phyloP scores from a whole-genome alignment of 1,139 yeast genomes.

The Candida sp. region DNA sequence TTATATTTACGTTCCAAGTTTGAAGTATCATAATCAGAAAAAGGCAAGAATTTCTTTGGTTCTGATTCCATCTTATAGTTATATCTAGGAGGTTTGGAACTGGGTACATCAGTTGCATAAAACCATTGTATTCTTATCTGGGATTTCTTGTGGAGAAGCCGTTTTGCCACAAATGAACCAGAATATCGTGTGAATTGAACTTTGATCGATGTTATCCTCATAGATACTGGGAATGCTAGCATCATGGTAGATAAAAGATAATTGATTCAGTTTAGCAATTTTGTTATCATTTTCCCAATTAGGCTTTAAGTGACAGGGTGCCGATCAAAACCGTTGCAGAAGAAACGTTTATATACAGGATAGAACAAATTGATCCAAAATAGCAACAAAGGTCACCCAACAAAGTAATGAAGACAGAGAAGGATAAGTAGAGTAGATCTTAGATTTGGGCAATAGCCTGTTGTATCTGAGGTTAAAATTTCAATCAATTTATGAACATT shows the following conservation, averaged over 20 bases:
- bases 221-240: no score
- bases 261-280: no score
- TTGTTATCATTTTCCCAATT: neutral
- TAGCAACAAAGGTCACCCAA: no score
- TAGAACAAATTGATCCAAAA: no score
- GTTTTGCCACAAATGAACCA: neutral
- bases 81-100: constrained; percentile 60
- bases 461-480: no score
- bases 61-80: constrained; percentile 42
- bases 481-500: no score
- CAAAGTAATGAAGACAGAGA: no score
- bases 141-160: neutral
- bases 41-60: constrained; percentile 65
- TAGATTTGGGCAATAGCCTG: no score
- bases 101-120: constrained; percentile 78
- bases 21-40: constrained; percentile 59
- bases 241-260: no score
- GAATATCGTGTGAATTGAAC: neutral
- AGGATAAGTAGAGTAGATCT: no score
- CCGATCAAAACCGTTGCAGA: no score
- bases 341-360: no score
- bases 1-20: constrained; percentile 54
- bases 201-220: neutral
- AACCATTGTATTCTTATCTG: constrained; percentile 51
- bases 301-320: neutral